Evolutionary conservation across 2,329 filamentous ascomycete genomes (phyloP), one percentile per base, ranked within the genome.

Genomic region (Aschersonia sp.): DNA sequence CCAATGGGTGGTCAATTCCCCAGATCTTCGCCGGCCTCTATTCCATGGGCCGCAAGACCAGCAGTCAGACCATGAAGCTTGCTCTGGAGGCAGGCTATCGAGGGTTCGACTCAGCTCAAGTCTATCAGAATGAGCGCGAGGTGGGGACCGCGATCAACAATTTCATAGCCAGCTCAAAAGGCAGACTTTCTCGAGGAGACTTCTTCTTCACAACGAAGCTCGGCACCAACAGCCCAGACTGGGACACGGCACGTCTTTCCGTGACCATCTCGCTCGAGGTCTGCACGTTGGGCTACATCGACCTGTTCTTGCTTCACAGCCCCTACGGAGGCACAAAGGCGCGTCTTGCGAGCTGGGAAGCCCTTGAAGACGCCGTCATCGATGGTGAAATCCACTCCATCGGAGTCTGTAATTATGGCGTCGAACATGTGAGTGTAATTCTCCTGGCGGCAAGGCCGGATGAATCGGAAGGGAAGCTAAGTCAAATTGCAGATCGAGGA

Each of bases 121-220:
- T 72, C 70, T 76, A 76, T 54, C 62, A 75, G 58, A 92, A 92
- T 52, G 87, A 92, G 63, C 69, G 69, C 37, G 75, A 85, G 54
- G 78, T 81, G 11, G 85, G 85, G 1, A 66, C 70, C 33, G 81
- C 83, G 7, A 82, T 92, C 52, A 60, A 61, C 3, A 65, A 70
- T 22, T 85, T 76, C 54, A 64, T 85, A 4, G 56, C 63, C 39
- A 65, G 67, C 46, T 65, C 64, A 30, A 63, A 66, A 10, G 77
- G 78, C 52, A 66, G 62, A 0, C 60, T 87, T 31, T 73, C 69
- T 52, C 75, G 86, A 5, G 75, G 81, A 49, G 79, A 89, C 56
- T 69, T 92, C 47, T 86, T 86, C 63, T 89, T 86, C 61, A 92
- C 86, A 0, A 83, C 81, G 37, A 94, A 92, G 67, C 72, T 92